Evolutionary conservation across 352 stramenopile genomes (phyloP).

Genomic region (Pythium monospermum): DNA sequence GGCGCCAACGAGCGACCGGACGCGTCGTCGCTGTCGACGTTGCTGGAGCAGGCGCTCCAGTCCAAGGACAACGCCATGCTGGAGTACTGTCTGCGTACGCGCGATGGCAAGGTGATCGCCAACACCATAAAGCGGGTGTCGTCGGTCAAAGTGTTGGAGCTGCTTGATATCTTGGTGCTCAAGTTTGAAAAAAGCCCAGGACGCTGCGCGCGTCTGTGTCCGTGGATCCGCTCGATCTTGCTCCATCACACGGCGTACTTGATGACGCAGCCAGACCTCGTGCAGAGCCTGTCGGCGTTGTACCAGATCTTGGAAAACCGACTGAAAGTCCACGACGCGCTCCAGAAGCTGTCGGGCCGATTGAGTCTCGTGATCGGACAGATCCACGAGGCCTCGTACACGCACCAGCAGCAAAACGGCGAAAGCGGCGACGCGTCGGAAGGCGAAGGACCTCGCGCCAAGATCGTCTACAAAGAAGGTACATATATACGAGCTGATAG

Average conservation of each 20-base stretch:
- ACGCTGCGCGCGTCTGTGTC: slow-evolving; percentile 72
- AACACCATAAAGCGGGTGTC: slow-evolving; percentile 75
- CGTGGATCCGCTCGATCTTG: slow-evolving; percentile 78
- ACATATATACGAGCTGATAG: not conserved
- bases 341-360: slow-evolving; percentile 80
- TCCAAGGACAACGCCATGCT: slow-evolving; percentile 85
- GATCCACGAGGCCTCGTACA: slow-evolving; percentile 52
- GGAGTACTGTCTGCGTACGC: slow-evolving; percentile 76
- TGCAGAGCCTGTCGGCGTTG: slow-evolving; percentile 71
- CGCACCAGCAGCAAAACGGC: slow-evolving; percentile 13
- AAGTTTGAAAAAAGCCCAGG: slow-evolving; percentile 81
- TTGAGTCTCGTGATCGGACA: slow-evolving; percentile 79
- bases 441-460: slow-evolving; percentile 43
- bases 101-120: slow-evolving; percentile 67
- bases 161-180: slow-evolving; percentile 74
- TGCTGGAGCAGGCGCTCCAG: slow-evolving; percentile 81
- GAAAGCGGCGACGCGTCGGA: slow-evolving; percentile 19
- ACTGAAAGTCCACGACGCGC: slow-evolving; percentile 72
- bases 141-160: slow-evolving; percentile 64
- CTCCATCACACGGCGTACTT: slow-evolving; percentile 84
- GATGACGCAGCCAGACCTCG: slow-evolving; percentile 77
- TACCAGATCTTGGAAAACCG: slow-evolving; percentile 84
- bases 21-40: slow-evolving; percentile 73
- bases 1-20: slow-evolving; percentile 48
- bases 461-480: slow-evolving; percentile 69